Base-by-base conservation (phyloP, 2,329 filamentous ascomycete genomes). In the Neocucurbitaria cava region DNA sequence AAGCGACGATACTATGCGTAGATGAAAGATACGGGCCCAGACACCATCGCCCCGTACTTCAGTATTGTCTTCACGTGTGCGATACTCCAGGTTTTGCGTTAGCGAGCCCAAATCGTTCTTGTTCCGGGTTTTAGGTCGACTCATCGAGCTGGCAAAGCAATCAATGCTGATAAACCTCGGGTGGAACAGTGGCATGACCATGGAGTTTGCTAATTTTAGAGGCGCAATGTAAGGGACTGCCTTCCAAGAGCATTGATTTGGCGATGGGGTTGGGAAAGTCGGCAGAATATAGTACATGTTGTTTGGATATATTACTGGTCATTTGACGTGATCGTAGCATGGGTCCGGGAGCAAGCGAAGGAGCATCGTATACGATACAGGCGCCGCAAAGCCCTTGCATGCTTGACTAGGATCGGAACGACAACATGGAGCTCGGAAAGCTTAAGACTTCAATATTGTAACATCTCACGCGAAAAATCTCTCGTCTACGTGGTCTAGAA, bases 1-100 rank as follows among this genome's bases (percentile, higher is more conserved):
- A 56, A 50, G 52, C 53, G 49, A 38, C n/a, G 44, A 47, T 52
- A 71, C 66, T 70, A 58, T 71, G 51, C 44, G 24, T 55, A 72
- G 64, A 73, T 73, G 69, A 72, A 71, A 68, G 59, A 71, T 73
- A 72, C 70, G 70, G 66, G 45, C 23, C 41, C 20, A 45, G 45
- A 49, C 53, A 56, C 49, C 56, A 55, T 66, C 44, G 36, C 49
- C 41, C 55, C 57, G 54, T 65, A 57, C 54, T 31, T 33, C 20
- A 49, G 43, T 45, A 38, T 56, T 45, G 47, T 54, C 44, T 64
- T 59, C 67, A 69, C 58, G 53, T 68, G 57, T 58, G 40, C 46
- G 42, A 54, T 59, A 65, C 58, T 60, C 41, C 23, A 46, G 48
- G 43, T 30, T 45, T 46, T 65, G 62, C 58, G 51, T 61, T 61